A percentile compares a stretch with the other conserved stretches of the same genome.
phyloP scores from a whole-genome alignment of 1,284 basidiomycete genomes.

The Microbotryomycetes sp. region DNA sequence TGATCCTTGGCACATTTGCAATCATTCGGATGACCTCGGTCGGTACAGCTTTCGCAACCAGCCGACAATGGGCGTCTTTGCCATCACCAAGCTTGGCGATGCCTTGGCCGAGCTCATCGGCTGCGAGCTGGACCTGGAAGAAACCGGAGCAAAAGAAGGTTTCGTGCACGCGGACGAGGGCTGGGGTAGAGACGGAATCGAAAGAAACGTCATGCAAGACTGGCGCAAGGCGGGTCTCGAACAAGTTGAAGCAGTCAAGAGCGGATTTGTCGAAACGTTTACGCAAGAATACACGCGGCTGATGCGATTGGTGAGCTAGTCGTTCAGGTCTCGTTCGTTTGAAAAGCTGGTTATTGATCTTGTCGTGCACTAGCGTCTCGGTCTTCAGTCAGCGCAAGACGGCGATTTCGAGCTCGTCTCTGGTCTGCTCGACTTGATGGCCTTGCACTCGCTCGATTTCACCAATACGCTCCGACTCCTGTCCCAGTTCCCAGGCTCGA shows the following conservation, averaged over 20 bases:
- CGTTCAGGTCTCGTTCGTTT: background rate
- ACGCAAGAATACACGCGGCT: conserved; percentile 20
- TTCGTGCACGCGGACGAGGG: conserved; percentile 14
- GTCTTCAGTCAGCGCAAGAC: conserved; percentile 50
- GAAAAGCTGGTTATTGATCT: conserved; percentile 20
- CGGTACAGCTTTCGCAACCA: conserved; percentile 65
- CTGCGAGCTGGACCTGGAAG: conserved; percentile 51
- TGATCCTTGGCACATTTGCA: conserved; percentile 79
- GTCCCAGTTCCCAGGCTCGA: conserved; percentile 53
- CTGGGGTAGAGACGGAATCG: conserved; percentile 11
- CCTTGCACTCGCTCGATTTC: conserved; percentile 67
- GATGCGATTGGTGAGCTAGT: conserved; percentile 19
- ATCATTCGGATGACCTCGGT: conserved; percentile 79
- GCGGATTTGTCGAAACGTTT: conserved; percentile 17
- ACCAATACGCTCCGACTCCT: conserved; percentile 69
- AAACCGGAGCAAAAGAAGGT: background rate
- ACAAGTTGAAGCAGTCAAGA: conserved; percentile 11
- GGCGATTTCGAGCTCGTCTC: conserved; percentile 58
- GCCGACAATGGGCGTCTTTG: conserved; percentile 55
- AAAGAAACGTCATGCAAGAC: conserved; percentile 7
- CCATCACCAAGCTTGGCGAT: conserved; percentile 63
- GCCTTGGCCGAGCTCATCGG: conserved; percentile 75
- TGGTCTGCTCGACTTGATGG: conserved; percentile 62
- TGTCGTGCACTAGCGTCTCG: conserved; percentile 56
- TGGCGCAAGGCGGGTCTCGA: conserved; percentile 12